A percentile compares a stretch with the other conserved stretches of the same genome.
phyloP scores from a whole-genome alignment of 371 early-diverging fungal genomes.

The Quaeritorhiza haematococci region DNA sequence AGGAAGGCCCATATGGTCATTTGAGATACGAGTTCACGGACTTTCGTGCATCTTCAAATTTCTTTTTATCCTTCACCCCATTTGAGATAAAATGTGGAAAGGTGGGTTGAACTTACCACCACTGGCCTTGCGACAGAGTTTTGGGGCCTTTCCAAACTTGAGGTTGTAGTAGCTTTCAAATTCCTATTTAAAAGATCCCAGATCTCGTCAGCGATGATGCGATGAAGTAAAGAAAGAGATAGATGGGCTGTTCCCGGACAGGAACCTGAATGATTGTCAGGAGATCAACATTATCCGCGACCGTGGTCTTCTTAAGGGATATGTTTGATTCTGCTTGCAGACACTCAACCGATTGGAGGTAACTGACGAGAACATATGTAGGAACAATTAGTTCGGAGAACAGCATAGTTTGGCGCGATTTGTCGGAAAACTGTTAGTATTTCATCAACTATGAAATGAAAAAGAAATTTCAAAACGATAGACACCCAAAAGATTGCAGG shows the following conservation, averaged over 20 bases:
- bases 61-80: too few species aligned
- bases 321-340: slow-evolving; percentile 37
- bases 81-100: too few species aligned
- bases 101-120: slow-evolving; percentile 1
- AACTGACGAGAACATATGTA: slow-evolving; percentile 24
- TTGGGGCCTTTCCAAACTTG: slow-evolving; percentile 42
- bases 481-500: slow-evolving; percentile 30
- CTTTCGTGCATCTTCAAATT: too few species aligned
- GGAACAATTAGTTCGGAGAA: too few species aligned
- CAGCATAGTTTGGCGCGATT: neutral
- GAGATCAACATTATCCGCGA: slow-evolving; percentile 49
- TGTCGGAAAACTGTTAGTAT: neutral
- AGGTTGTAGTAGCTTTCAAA: slow-evolving; percentile 41
- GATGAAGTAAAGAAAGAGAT: neutral
- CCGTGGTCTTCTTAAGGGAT: slow-evolving; percentile 28
- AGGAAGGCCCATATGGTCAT: too few species aligned
- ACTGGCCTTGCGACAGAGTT: slow-evolving; percentile 26
- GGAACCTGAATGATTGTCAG: slow-evolving; percentile 37
- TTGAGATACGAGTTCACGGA: too few species aligned
- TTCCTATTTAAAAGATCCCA: slow-evolving; percentile 26
- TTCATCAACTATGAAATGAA: neutral
- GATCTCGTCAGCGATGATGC: neutral
- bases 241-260: too few species aligned
- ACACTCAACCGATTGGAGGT: slow-evolving; percentile 28
- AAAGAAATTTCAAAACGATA: neutral